A percentile compares a stretch with the other conserved stretches of the same genome.
Conservation (phyloP, 2,329 filamentous ascomycete species). For the Colletotrichum theobromicola region DNA sequence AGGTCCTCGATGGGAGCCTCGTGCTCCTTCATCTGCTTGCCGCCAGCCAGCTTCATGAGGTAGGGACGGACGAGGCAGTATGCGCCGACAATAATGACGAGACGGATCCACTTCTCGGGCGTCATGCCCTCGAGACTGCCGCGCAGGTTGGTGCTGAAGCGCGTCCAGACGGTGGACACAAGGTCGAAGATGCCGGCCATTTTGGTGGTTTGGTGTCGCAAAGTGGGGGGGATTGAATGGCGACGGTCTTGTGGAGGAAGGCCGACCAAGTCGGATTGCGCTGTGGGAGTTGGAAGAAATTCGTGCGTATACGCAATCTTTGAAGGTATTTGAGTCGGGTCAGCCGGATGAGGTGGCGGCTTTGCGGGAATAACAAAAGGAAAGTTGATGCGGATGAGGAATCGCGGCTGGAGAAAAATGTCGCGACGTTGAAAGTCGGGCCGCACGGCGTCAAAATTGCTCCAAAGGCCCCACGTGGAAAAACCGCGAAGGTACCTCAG, state of each 20-base stretch:
- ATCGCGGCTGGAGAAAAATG: neutral
- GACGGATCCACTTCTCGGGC: conserved; percentile 65
- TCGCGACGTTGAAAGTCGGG: neutral
- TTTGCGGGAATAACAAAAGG: neutral
- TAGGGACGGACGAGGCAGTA: conserved; percentile 79
- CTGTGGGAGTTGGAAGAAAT: neutral
- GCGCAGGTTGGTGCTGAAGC: conserved; percentile 49
- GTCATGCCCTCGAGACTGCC: conserved; percentile 56
- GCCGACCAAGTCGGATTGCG: neutral
- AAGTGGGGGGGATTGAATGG: neutral
- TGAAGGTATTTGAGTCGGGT: neutral
- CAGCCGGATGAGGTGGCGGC: neutral
- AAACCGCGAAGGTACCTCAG: neutral
- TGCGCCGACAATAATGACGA: conserved; percentile 73
- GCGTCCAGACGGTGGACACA: conserved; percentile 2
- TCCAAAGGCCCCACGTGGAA: conserved; percentile 8
- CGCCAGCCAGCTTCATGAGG: conserved; percentile 70
- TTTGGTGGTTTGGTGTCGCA: neutral
- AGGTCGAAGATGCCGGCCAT: conserved; percentile 14
- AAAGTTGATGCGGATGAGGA: neutral
- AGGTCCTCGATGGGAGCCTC: conserved; percentile 53
- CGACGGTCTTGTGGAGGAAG: neutral
- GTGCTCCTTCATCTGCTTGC: conserved; percentile 67
- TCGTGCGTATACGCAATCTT: neutral
- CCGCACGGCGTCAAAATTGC: conserved; percentile 4